Evolutionary conservation across 1,284 basidiomycete genomes (phyloP).

Genomic region (Dichomitus squalens): DNA sequence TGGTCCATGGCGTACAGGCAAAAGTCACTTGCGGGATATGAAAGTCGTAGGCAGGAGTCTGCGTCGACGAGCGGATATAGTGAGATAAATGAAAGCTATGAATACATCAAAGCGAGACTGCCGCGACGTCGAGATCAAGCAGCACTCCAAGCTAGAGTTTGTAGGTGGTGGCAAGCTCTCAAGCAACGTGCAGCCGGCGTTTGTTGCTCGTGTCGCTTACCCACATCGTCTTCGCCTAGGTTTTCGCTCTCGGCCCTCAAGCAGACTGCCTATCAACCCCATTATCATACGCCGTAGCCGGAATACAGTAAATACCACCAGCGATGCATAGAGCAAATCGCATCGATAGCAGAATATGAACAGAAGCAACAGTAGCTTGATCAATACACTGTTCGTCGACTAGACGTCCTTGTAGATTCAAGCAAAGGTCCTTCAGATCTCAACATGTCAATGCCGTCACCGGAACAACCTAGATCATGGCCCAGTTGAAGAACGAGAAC

Average conservation of each 20-base stretch:
- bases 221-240: too few relatives aligned
- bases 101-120: neutral
- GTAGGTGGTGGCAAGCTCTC: neutral
- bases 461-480: neutral
- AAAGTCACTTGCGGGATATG: neutral
- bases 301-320: too few relatives aligned
- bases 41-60: neutral
- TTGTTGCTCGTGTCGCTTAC: too few relatives aligned
- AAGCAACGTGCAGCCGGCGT: too few relatives aligned
- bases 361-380: neutral
- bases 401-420: neutral
- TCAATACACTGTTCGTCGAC: neutral
- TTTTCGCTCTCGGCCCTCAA: too few relatives aligned
- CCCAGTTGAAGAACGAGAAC: neutral
- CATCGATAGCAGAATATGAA: too few relatives aligned
- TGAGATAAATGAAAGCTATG: neutral
- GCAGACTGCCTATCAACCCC: too few relatives aligned
- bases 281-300: too few relatives aligned
- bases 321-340: too few relatives aligned
- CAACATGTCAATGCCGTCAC: too few relatives aligned
- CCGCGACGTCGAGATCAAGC: neutral
- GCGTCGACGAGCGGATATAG: neutral
- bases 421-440: neutral
- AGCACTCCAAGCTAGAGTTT: neutral
- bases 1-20: conserved; percentile 14